A percentile compares a stretch with the other conserved stretches of the same genome.
phyloP scores from a whole-genome alignment of 2,329 filamentous ascomycete genomes.

The Penicillium oxalicum region DNA sequence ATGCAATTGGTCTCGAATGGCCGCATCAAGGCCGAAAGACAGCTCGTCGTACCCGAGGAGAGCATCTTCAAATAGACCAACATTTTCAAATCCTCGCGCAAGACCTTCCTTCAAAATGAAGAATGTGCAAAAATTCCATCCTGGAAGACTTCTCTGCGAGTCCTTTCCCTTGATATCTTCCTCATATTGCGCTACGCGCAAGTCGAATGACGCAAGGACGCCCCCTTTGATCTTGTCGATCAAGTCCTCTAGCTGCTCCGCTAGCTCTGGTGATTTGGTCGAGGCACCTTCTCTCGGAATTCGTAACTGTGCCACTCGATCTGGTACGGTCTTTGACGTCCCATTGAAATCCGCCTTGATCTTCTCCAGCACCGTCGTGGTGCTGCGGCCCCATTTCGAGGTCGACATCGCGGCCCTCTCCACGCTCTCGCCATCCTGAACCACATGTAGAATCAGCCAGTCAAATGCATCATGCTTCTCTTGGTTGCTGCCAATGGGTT shows the following conservation, averaged over 20 bases:
- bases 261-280: constrained; percentile 67
- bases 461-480: constrained; percentile 96
- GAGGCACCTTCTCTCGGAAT: constrained; percentile 50
- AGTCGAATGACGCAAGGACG: constrained; percentile 85
- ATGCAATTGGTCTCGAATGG: constrained; percentile 67
- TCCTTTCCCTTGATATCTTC: constrained; percentile 96
- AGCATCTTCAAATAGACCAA: constrained; percentile 91
- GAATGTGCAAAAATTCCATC: constrained; percentile 99
- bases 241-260: constrained; percentile 76
- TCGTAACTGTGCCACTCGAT: constrained; percentile 79
- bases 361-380: constrained; percentile 82
- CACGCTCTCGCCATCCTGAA: constrained; percentile 65
- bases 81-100: constrained; percentile 89
- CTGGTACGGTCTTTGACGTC: constrained; percentile 63
- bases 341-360: constrained; percentile 84
- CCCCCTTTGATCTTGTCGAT: constrained; percentile 79
- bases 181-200: constrained; percentile 87
- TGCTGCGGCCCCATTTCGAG: constrained; percentile 71
- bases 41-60: constrained; percentile 93
- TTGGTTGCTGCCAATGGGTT: constrained; percentile 52
- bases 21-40: constrained; percentile 74
- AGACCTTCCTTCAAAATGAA: constrained; percentile 96
- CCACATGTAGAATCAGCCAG: constrained; percentile 89
- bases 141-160: constrained; percentile 74
- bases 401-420: constrained; percentile 58